Percentiles rank a stretch among this genome's conserved stretches.
phyloP scores from a whole-genome alignment of 1,139 yeast species.

The Scheffersomyces parashehatae region DNA sequence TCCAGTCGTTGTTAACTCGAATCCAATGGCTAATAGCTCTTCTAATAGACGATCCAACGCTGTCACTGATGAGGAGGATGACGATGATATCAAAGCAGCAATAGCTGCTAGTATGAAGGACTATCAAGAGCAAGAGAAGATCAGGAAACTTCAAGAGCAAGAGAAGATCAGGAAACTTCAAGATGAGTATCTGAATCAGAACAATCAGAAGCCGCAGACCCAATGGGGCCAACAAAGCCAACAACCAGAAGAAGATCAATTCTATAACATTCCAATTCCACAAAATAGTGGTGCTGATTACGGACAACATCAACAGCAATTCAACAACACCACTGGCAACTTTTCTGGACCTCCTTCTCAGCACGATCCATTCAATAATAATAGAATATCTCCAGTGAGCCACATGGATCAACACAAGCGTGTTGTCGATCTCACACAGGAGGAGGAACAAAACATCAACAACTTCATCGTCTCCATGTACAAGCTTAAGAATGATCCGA shows the following conservation, averaged over 20 bases:
- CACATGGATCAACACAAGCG: slow-evolving; percentile 5
- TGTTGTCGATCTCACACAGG: slow-evolving; percentile 45
- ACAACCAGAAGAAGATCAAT: slow-evolving; percentile 18
- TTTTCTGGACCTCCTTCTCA: slow-evolving; percentile 5
- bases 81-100: slow-evolving; percentile 90
- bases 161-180: slow-evolving; percentile 18
- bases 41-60: slow-evolving; percentile 2
- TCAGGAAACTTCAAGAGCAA: slow-evolving; percentile 15
- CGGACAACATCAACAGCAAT: slow-evolving; percentile 4
- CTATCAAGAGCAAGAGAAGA: slow-evolving; percentile 47
- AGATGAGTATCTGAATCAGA: no score
- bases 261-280: slow-evolving; percentile 13
- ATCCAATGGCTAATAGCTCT: background rate
- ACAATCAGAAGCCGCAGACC: slow-evolving; percentile 10
- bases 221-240: slow-evolving; percentile 13
- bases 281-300: background rate
- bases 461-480: slow-evolving; percentile 68
- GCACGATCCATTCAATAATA: slow-evolving; percentile 3
- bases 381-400: slow-evolving; percentile 13
- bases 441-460: slow-evolving; percentile 69
- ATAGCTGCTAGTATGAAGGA: slow-evolving; percentile 90
- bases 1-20: slow-evolving; percentile 9
- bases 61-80: slow-evolving; percentile 60
- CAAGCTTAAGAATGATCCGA: slow-evolving; percentile 51
- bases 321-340: slow-evolving; percentile 2